Percentiles rank a stretch among this genome's conserved stretches.
Conservation (phyloP, 805 yeast species). For the Yamadazyma phyllophila region DNA sequence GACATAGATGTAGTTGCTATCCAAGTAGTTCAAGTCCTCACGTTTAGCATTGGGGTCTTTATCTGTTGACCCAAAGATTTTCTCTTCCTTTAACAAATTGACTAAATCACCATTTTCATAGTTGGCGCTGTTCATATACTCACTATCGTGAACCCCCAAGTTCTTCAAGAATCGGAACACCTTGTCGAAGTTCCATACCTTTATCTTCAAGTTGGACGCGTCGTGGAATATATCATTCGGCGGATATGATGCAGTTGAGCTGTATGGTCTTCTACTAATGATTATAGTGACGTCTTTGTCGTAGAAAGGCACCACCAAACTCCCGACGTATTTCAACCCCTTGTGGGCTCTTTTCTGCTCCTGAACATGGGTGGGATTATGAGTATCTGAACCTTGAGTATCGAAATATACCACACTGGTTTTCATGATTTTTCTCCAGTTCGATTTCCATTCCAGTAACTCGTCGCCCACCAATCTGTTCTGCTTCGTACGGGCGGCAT, state of each 20-base stretch:
- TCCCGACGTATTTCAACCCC: slow-evolving; percentile 49
- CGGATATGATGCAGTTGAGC: slow-evolving; percentile 40
- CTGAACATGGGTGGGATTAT: slow-evolving; percentile 31
- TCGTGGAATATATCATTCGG: slow-evolving; percentile 62
- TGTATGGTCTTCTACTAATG: slow-evolving; percentile 59
- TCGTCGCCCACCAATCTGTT: slow-evolving; percentile 44
- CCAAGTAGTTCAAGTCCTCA: slow-evolving; percentile 82
- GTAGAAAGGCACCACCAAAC: slow-evolving; percentile 43
- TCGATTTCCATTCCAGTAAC: slow-evolving; percentile 58
- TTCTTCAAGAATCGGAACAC: slow-evolving; percentile 74
- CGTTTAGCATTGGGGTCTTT: slow-evolving; percentile 83
- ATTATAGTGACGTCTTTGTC: slow-evolving; percentile 71
- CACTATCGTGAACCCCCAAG: slow-evolving; percentile 41
- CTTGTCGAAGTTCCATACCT: slow-evolving; percentile 87
- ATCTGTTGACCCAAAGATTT: slow-evolving; percentile 81
- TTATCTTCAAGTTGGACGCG: slow-evolving; percentile 60
- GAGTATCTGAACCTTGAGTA: slow-evolving; percentile 41
- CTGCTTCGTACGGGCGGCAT: slow-evolving; percentile 11
- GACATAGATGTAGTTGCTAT: slow-evolving; percentile 65
- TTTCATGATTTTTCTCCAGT: slow-evolving; percentile 62
- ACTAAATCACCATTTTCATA: slow-evolving; percentile 21
- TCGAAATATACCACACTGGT: slow-evolving; percentile 63
- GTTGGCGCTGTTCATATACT: slow-evolving; percentile 14
- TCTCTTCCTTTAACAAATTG: slow-evolving; percentile 77
- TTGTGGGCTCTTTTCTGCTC: slow-evolving; percentile 43